Percentiles rank a stretch among this genome's conserved stretches.
Evolutionary conservation across 331 rosid species (phyloP).

Genomic region (Malus hybrid): DNA sequence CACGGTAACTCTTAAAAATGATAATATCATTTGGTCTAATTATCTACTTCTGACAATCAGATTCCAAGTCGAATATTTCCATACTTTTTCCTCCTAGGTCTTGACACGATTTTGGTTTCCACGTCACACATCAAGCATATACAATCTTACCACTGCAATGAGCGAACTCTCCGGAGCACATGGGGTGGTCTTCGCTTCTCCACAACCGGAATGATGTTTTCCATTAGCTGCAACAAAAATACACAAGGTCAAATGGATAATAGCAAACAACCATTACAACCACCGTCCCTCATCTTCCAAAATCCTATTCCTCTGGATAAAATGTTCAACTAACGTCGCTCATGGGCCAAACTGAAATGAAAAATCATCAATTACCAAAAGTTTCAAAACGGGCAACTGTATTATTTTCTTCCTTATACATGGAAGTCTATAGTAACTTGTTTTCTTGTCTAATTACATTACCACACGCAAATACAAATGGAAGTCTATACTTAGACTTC

Average conservation of each 20-base stretch:
- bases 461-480: not conserved
- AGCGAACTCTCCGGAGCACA: conserved; percentile 52
- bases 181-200: conserved; percentile 66
- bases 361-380: not conserved
- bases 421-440: not conserved
- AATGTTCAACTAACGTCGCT: not conserved
- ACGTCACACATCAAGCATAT: conserved; percentile 12
- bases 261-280: not conserved
- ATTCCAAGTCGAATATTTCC: conserved; percentile 2
- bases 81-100: conserved; percentile 1
- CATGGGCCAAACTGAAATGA: not conserved
- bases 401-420: not conserved
- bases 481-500: not conserved
- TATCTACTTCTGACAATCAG: conserved; percentile 1
- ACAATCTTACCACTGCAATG: conserved; percentile 59
- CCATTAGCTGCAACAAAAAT: conserved; percentile 64
- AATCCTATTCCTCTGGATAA: too few relatives aligned
- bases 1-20: conserved; percentile 6
- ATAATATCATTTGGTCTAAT: conserved; percentile 2
- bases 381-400: not conserved
- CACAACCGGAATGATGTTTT: conserved; percentile 59
- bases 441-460: not conserved
- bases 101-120: not conserved
- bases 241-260: conserved; percentile 6
- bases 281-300: not conserved